Evolutionary conservation across 2,329 filamentous ascomycete genomes (phyloP).

Genomic region (Erysiphe neolycopersici): DNA sequence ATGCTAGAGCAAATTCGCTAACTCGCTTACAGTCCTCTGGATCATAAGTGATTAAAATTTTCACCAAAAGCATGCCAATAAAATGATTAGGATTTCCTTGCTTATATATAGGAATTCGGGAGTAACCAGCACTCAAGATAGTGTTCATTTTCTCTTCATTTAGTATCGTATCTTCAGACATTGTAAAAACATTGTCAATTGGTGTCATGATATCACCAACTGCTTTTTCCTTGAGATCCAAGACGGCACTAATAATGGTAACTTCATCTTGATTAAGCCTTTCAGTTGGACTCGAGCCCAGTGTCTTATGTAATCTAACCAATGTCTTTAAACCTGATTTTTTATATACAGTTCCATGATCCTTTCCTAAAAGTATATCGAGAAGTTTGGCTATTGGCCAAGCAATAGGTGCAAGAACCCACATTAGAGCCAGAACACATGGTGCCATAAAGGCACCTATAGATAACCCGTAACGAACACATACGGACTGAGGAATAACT

Average conservation of each 20-base stretch:
- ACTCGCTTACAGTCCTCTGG: conserved; percentile 76
- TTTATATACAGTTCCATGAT: conserved; percentile 93
- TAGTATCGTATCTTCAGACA: conserved; percentile 82
- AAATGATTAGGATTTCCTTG: conserved; percentile 67
- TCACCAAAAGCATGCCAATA: conserved; percentile 91
- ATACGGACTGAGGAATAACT: conserved; percentile 84
- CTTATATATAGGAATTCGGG: conserved; percentile 79
- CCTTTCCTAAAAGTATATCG: conserved; percentile 75
- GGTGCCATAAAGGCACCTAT: conserved; percentile 89
- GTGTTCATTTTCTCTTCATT: conserved; percentile 87
- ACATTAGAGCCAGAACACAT: conserved; percentile 73
- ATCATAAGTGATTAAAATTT: conserved; percentile 96
- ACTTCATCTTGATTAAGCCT: conserved; percentile 92
- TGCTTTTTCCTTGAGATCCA: conserved; percentile 88
- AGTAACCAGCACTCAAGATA: conserved; percentile 84
- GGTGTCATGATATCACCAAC: conserved; percentile 96
- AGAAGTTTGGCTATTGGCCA: conserved; percentile 93
- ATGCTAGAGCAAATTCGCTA: conserved; percentile 73
- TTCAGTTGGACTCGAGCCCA: conserved; percentile 60
- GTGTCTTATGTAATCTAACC: conserved; percentile 76
- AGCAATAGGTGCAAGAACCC: conserved; percentile 62
- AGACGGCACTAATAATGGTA: conserved; percentile 89
- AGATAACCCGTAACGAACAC: conserved; percentile 80
- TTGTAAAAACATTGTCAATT: conserved; percentile 89
- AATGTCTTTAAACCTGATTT: conserved; percentile 93